Base-by-base conservation (phyloP, 2,329 filamentous ascomycete genomes). In the Arthrobotrys sphaeroides region DNA sequence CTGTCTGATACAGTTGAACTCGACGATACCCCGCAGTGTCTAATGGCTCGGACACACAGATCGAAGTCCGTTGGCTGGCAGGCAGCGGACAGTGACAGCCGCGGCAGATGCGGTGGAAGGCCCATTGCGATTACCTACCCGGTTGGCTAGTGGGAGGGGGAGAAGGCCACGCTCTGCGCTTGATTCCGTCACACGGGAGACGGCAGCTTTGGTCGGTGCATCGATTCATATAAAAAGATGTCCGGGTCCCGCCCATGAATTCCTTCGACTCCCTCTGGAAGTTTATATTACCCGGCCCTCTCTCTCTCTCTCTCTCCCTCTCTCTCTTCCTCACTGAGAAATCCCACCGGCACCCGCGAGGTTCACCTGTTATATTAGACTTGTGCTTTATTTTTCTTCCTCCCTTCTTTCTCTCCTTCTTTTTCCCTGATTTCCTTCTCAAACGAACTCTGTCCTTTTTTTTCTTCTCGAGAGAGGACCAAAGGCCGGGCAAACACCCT, bases 361-460 rank as follows among this genome's bases (percentile, higher is more conserved):
- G 33, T 33, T 67, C 38, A 61, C 28, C 20, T 49, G 26, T 49
- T 33, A 18, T 47, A n/a, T n/a, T 51, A 64, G 60, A 64, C 38
- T 3, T 22, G 13, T 38, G 49, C 5, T 33, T 18, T 55, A 3
- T 57, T 33, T 20, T 10, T 57, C 18, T 31, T 7, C 10, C 7
- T 10, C 18, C 16, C 7, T 7, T 12, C 4, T 57, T 57, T 57
- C 5, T 16, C 51, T 57, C 4, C 20, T 40, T 22, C 22, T 42
- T 42, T 38, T 60, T 60, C 6, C 12, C 45, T 28, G 45, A 13
- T 31, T 62, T 55, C 20, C 36, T 28, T 72, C 57, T 65, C 47
- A 65, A 66, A 65, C 66, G 60, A 73, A 59, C 68, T 66, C 49
- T 66, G 61, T 66, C 68, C 59, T 64, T n/a, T 65, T 45, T 20